Conservation (phyloP, 108 stramenopile genomes). For the Nitzschia putrida region DNA sequence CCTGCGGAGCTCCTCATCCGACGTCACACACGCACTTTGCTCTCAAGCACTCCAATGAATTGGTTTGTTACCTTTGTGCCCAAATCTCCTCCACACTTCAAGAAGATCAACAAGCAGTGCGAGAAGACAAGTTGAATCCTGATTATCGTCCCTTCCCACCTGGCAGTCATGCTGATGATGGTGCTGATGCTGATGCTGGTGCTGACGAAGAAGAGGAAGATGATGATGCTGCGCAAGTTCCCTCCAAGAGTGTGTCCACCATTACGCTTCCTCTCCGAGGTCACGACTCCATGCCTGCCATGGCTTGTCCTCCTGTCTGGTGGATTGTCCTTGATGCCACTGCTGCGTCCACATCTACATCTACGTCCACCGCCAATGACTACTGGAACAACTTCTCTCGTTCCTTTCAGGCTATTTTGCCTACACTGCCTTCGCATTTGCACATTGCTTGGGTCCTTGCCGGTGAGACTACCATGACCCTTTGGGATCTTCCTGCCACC, state of each 20-base stretch:
- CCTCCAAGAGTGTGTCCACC: too few species aligned
- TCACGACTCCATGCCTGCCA: slow-evolving; percentile 27
- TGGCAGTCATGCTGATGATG: too few species aligned
- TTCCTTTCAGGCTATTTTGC: not conserved
- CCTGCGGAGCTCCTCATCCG: slow-evolving; percentile 64
- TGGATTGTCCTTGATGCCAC: slow-evolving; percentile 55
- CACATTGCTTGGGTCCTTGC: slow-evolving; percentile 44
- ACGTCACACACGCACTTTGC: slow-evolving; percentile 38
- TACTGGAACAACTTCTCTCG: slow-evolving; percentile 36
- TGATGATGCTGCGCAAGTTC: too few species aligned
- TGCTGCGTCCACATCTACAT: not conserved
- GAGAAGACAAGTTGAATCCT: not conserved
- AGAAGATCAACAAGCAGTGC: slow-evolving; percentile 31
- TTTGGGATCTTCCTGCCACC: slow-evolving; percentile 28
- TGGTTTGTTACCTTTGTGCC: slow-evolving; percentile 55
- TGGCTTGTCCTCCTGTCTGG: slow-evolving; percentile 60
- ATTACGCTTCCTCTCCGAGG: too few species aligned
- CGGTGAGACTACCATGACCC: slow-evolving; percentile 8
- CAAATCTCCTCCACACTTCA: slow-evolving; percentile 24
- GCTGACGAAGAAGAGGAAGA: too few species aligned
- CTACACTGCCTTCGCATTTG: slow-evolving; percentile 38
- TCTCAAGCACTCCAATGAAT: not conserved
- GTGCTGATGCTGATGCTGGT: too few species aligned
- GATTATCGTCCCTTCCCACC: too few species aligned
- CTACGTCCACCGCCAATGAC: slow-evolving; percentile 1